phyloP scores from a whole-genome alignment of 1,284 basidiomycete species.

The Apiotrichum siamense region DNA sequence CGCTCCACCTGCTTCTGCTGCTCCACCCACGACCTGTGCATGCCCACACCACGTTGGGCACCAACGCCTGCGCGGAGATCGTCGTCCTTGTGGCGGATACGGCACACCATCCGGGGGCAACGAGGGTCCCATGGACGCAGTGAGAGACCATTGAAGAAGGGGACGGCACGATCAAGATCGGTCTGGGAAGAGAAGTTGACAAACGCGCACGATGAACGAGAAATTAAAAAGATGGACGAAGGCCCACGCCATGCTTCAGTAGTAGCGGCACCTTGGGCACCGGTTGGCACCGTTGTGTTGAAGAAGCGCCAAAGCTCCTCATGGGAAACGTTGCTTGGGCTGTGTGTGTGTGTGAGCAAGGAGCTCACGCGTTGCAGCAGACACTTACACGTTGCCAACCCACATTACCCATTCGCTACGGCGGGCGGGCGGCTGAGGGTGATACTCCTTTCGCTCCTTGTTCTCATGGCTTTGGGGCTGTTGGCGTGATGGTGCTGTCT shows the following conservation, averaged over 20 bases:
- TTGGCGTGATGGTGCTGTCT: not conserved
- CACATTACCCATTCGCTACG: conserved; percentile 94
- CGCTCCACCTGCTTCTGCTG: conserved; percentile 41
- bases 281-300: conserved; percentile 47
- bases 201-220: conserved; percentile 87
- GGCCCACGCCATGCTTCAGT: conserved; percentile 55
- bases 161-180: conserved; percentile 63
- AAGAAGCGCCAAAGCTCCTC: conserved; percentile 89
- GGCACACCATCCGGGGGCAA: conserved; percentile 75
- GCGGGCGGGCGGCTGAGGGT: conserved; percentile 51
- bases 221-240: conserved; percentile 83
- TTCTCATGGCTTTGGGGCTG: conserved; percentile 10
- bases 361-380: not conserved
- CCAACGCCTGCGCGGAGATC: conserved; percentile 85
- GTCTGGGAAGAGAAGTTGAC: conserved; percentile 71
- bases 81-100: conserved; percentile 76
- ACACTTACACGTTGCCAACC: conserved; percentile 51
- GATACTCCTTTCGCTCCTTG: conserved; percentile 43
- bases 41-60: conserved; percentile 75
- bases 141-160: conserved; percentile 56
- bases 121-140: conserved; percentile 56
- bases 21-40: conserved; percentile 75
- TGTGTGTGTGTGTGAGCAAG: conserved; percentile 11
- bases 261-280: not conserved
- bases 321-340: conserved; percentile 64